Base-by-base conservation (phyloP, 2,329 filamentous ascomycete genomes). In the Calonectria naviculata region DNA sequence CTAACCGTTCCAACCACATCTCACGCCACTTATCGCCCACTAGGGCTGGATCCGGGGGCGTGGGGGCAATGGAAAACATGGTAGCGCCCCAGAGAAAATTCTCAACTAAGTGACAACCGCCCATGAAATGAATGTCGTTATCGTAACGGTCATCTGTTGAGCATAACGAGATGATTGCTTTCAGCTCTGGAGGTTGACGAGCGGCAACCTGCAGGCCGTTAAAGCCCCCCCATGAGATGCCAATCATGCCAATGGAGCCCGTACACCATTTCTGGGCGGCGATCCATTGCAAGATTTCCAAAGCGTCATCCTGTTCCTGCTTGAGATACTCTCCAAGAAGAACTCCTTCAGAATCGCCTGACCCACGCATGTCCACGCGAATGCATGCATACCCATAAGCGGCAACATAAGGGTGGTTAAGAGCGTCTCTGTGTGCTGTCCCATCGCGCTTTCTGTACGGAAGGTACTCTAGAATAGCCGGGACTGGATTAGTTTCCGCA, bases 181-280 rank as follows among this genome's bases (percentile, higher is more conserved):
- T 54, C 28, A 67, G 49, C 24, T 67, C 64, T 13, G 26, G 36
- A 3, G 64, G 64, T 2, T 38, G 64, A 15, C 49, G 49, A 38
- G 64, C 64, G 5, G 64, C 64, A 28, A 66, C 15, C 34, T 66
- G 64, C 49, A 67, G 41, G 19, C 65, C 54, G 28, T 67, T 67
- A 54, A 67, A 67, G 4, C 65, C 65, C 19, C 65, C 65, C 65
- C 65, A 67, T 17, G 65, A 67, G 29, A 67, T 67, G n/a, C 65
- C 65, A 31, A 67, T 67, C 52, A 67, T 67, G 15, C 65, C 65
- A 24, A 67, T 67, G 2, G 52, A 67, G 4, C 65, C 65, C 21
- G 65, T 67, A 29, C 65, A 67, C 65, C 65, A 67, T 13, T 19
- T 44, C 34, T 49, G 52, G 31, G 65, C 36, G 12, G 65, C 52